phyloP scores from a whole-genome alignment of 179 eudicot species.

The Heliamphora pulchella region DNA sequence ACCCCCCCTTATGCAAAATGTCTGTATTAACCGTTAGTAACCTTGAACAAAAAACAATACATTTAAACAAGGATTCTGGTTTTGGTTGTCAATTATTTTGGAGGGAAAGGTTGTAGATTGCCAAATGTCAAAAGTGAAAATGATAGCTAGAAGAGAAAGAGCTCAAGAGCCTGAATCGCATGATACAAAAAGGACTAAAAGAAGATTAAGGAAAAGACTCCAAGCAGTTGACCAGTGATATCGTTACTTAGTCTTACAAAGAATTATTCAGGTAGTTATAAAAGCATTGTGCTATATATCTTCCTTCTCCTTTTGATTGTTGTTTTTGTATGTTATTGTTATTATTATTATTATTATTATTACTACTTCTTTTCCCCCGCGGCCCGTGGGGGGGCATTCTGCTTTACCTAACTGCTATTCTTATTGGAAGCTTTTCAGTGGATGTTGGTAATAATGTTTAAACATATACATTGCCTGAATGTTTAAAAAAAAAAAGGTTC shows the following conservation, averaged over 20 bases:
- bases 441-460: conserved; percentile 7
- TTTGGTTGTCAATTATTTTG: not conserved
- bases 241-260: not conserved
- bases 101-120: not conserved
- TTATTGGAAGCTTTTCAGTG: not conserved
- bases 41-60: not conserved
- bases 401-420: not conserved
- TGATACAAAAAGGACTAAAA: not conserved
- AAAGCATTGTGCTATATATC: not conserved
- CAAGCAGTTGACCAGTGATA: not conserved
- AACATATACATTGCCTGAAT: not conserved
- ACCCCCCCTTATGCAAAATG: not conserved
- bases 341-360: not conserved
- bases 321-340: too few species aligned
- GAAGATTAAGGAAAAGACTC: not conserved
- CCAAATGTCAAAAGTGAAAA: not conserved
- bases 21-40: not conserved
- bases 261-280: not conserved
- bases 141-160: not conserved
- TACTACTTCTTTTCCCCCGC: too few species aligned
- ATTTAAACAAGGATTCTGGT: not conserved
- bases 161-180: not conserved
- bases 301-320: too few species aligned
- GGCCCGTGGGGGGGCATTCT: too few species aligned
- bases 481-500: not conserved